Conservation (phyloP, 169 alveolate species). For the Eimeria sp. region DNA sequence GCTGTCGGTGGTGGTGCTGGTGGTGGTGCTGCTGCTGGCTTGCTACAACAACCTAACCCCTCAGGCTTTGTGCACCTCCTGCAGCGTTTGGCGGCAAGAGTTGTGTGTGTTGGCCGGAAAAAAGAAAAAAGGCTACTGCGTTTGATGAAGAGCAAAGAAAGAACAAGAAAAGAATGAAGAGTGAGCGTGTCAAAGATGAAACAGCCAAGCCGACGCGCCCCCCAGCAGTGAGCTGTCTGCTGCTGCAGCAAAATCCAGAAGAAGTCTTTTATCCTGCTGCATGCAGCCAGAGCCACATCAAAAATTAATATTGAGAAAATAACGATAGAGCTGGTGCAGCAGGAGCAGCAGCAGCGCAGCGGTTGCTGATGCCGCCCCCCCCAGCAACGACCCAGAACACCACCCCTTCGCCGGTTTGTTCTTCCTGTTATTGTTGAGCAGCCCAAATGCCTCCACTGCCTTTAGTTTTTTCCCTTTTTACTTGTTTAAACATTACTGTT, state of each 20-base stretch:
- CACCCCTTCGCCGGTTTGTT: background rate
- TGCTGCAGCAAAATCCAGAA: background rate
- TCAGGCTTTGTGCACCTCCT: background rate
- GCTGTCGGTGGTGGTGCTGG: background rate
- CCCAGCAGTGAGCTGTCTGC: background rate
- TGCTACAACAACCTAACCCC: background rate
- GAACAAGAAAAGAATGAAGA: background rate
- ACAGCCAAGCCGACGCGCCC: background rate
- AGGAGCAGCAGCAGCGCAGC: background rate
- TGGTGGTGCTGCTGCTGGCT: background rate
- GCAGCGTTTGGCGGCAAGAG: background rate
- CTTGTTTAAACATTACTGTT: background rate
- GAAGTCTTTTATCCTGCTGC: background rate
- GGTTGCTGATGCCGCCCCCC: constrained; percentile 4
- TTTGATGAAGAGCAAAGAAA: background rate
- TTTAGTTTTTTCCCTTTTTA: background rate
- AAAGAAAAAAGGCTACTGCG: background rate
- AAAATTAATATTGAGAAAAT: background rate
- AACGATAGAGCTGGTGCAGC: background rate
- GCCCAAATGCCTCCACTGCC: background rate
- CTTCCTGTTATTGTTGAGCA: background rate
- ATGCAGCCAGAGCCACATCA: background rate
- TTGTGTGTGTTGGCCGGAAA: background rate
- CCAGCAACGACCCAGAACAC: constrained; percentile 51
- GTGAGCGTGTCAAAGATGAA: background rate